Conservation (phyloP, 768 basidiomycete genomes). For the Hygrocybe coccinea region DNA sequence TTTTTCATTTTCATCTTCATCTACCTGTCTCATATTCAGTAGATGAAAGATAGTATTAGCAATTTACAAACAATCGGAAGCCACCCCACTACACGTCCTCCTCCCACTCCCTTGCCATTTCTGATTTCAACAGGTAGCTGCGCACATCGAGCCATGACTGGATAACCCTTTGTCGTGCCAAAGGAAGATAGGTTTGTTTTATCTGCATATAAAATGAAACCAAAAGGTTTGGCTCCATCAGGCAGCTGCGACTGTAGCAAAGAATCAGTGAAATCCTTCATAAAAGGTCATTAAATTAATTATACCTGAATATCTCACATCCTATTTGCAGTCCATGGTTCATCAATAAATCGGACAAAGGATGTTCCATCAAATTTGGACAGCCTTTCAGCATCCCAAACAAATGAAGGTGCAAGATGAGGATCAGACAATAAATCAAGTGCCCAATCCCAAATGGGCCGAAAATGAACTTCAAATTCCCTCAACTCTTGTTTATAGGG, state of each 20-base stretch:
- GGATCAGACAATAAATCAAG: constrained; percentile 25
- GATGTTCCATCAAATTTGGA: constrained; percentile 25
- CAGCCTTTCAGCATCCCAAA: constrained; percentile 30
- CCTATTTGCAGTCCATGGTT: constrained; percentile 35
- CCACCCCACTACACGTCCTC: constrained; percentile 36
- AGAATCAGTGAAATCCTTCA: neutral
- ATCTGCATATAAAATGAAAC: constrained; percentile 38
- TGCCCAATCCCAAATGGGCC: constrained; percentile 26
- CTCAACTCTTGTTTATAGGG: constrained; percentile 15
- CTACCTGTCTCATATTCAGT: too few relatives aligned
- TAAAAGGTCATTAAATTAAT: neutral
- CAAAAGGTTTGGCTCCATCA: constrained; percentile 21
- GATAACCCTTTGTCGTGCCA: constrained; percentile 36
- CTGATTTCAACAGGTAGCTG: constrained; percentile 30
- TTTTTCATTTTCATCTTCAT: constrained; percentile 23
- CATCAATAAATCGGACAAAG: constrained; percentile 29
- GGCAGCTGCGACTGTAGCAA: constrained; percentile 19
- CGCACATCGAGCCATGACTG: constrained; percentile 29
- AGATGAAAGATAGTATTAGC: too few relatives aligned
- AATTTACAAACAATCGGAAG: constrained; percentile 29
- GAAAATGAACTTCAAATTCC: constrained; percentile 17
- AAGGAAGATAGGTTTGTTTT: constrained; percentile 37
- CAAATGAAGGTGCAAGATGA: constrained; percentile 17
- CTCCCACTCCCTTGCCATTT: constrained; percentile 33
- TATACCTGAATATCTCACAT: constrained; percentile 39